Evolutionary conservation across 441 rosid genomes (phyloP), one percentile per base, ranked within the genome.

Genomic region (Jatropha podagrica): DNA sequence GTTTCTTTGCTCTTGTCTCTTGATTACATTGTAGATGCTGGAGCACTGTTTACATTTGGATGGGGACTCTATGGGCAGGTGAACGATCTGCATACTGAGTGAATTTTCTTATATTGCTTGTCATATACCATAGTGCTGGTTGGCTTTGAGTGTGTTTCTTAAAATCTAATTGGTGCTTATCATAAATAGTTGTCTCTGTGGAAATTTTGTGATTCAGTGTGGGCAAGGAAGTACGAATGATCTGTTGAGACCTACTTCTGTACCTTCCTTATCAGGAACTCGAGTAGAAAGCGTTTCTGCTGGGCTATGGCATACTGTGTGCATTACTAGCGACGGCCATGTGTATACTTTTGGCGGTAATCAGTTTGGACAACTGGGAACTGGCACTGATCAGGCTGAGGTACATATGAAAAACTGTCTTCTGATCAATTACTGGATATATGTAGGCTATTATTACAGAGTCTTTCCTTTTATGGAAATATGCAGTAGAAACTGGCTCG

Each of bases 61-160:
- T 95, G 99, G 98, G 98, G 99, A 64, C 96, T 91, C 75, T 90
- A 93, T 74, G 97, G 98, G 77, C 98, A 95, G 97, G 98, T 91
- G 64, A 83, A 77, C 32, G 49, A 51, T 54, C 37, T 46, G 40
- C 38, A n/a, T 27, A n/a, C n/a, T 17, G 32, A 65, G 4, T 41
- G 51, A 18, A 20, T 42, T 70, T 5, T 14, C 61, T 7, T 51
- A 44, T 7, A 26, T 17, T 48, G 13, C 14, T 7, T 17, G 18
- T 37, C 68, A 2, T 13, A 32, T 27, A 7, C 42, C 38, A 20
- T 51, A 58, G 37, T 26, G 51, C 32, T 5, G 5, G 14, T 74
- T 4, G 55, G 37, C 2, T 38, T 41, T 20, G 15, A 52, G 42
- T 49, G 10, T 46, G 6, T 13, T 54, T 40, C 18, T 10, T 38